phyloP scores from a whole-genome alignment of 305 asterid genomes.

The Rubia peregrina region DNA sequence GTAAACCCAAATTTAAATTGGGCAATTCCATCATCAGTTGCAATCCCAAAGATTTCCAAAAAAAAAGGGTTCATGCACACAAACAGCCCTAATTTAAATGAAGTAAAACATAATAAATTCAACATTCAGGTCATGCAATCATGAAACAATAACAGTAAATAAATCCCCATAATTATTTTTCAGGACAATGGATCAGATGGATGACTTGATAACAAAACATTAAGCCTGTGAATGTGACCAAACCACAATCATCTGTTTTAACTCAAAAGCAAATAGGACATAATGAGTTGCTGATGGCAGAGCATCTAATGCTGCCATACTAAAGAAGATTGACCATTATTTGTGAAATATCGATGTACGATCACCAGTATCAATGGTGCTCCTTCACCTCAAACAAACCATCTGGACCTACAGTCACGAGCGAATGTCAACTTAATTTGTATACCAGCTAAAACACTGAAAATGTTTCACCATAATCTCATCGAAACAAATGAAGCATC shows the following conservation, averaged over 20 bases:
- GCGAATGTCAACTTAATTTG: background rate
- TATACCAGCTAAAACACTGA: background rate
- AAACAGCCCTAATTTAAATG: no score
- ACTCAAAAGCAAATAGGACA: background rate
- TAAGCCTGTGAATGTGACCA: background rate
- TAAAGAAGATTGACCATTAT: conserved; percentile 20
- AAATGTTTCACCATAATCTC: background rate
- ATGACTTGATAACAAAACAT: background rate
- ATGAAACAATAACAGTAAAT: background rate
- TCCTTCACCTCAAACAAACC: conserved; percentile 56
- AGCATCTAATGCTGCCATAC: conserved; percentile 20
- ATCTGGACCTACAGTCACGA: conserved; percentile 54
- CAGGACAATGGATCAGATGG: background rate
- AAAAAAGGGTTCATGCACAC: no score
- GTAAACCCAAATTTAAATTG: no score
- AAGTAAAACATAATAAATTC: no score
- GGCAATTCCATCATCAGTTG: no score
- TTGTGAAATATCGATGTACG: conserved; percentile 7
- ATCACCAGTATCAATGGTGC: conserved; percentile 30
- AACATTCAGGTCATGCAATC: background rate
- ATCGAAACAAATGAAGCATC: background rate
- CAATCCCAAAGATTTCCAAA: no score
- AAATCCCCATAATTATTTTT: background rate
- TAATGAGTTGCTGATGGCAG: conserved; percentile 7
- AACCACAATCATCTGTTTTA: background rate